These are phyloP conservation scores for Clathrus columnatus DNA, from an alignment of 768 basidiomycete genomes.

Conservation along the genomic window DNA sequence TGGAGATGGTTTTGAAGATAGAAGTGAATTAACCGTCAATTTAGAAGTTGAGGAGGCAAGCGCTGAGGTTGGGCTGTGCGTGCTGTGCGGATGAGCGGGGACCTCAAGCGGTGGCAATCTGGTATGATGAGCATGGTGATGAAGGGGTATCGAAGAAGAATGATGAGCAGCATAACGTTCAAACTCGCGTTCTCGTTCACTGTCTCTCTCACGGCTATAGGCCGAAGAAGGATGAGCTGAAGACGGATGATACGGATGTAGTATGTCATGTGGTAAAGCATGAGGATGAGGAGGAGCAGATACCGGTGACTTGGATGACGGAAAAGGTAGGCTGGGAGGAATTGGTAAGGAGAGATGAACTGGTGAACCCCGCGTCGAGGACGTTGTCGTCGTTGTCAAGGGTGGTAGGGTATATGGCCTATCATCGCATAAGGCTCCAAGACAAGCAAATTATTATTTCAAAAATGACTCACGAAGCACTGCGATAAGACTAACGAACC, in stretches of 20 bases:
- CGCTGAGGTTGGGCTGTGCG: background rate
- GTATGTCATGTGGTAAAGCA: slow-evolving; percentile 1
- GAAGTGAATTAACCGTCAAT: background rate
- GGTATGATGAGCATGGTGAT: background rate
- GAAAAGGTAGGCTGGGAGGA: slow-evolving; percentile 26
- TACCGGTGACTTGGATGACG: slow-evolving; percentile 11
- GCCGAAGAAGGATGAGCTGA: background rate
- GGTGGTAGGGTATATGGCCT: slow-evolving; percentile 10
- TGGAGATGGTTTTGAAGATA: background rate
- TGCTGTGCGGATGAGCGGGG: background rate
- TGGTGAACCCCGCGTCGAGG: background rate
- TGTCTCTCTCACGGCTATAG: background rate
- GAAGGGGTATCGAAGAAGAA: background rate
- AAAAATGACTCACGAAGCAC: background rate
- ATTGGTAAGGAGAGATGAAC: slow-evolving; percentile 21
- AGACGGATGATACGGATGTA: slow-evolving; percentile 11
- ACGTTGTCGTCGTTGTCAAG: background rate
- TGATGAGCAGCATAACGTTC: background rate
- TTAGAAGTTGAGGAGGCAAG: background rate
- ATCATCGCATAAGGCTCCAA: background rate
- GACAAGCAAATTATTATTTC: background rate
- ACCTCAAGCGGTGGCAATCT: background rate
- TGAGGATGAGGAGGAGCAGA: slow-evolving; percentile 5
- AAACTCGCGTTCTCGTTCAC: background rate
- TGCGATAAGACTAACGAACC: background rate